phyloP scores from a whole-genome alignment of 352 stramenopile species.

The Phytophthora crassamura region DNA sequence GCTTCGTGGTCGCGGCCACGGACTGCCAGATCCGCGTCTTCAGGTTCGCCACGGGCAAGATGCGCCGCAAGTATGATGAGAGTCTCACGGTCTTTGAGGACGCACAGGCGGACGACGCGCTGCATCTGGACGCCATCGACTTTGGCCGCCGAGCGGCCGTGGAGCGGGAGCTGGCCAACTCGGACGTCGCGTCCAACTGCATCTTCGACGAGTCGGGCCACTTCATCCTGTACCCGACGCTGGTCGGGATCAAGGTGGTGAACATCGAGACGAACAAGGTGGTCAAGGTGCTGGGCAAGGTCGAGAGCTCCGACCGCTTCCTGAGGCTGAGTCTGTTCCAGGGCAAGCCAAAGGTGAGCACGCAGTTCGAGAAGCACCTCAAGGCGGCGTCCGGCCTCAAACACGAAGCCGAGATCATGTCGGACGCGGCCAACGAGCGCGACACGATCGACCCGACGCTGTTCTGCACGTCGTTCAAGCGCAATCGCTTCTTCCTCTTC shows the following conservation, averaged over 20 bases:
- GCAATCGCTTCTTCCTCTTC: constrained; percentile 97
- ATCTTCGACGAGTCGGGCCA: constrained; percentile 97
- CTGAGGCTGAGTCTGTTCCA: constrained; percentile 94
- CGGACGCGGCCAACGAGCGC: constrained; percentile 46
- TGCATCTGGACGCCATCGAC: constrained; percentile 90
- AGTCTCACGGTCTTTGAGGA: constrained; percentile 90
- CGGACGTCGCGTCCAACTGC: constrained; percentile 74
- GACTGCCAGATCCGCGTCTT: constrained; percentile 93
- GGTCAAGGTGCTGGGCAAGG: constrained; percentile 92
- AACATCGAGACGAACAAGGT: constrained; percentile 95
- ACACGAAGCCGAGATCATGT: constrained; percentile 67
- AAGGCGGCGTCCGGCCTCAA: constrained; percentile 59
- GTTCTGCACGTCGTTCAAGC: constrained; percentile 91
- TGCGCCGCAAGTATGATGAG: constrained; percentile 92
- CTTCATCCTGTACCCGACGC: constrained; percentile 95
- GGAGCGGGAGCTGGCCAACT: constrained; percentile 78
- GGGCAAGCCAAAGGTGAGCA: constrained; percentile 95
- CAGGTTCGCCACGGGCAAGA: constrained; percentile 85
- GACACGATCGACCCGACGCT: constrained; percentile 83
- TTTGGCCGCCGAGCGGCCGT: constrained; percentile 87
- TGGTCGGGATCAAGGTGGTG: constrained; percentile 98
- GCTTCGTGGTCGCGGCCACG: constrained; percentile 88
- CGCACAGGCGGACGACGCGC: constrained; percentile 67
- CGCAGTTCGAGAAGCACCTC: constrained; percentile 93
- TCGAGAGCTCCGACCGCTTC: constrained; percentile 97